Evolutionary conservation across 805 yeast genomes (phyloP), one percentile per base, ranked within the genome.

Genomic region (Wickerhamomyces chaumierensis): DNA sequence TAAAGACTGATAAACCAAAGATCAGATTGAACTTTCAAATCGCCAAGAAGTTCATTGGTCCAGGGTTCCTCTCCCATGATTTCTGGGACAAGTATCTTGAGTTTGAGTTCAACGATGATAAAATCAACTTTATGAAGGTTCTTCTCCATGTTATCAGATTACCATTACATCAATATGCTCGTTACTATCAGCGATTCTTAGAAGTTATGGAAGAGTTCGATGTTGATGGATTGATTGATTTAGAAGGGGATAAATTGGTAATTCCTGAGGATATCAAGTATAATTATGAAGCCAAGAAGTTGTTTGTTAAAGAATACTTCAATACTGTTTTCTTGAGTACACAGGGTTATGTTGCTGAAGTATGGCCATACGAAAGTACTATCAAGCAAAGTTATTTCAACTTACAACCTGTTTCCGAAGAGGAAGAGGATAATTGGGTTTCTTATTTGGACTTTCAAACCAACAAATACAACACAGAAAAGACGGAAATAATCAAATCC

Each of bases 151-250:
- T 78, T 35, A 56, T 75, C 31, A 52, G 53, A 32, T 63, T 83
- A 3, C 97, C 97, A 0, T 58, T 90, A 34, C 90, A 90, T 57
- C 94, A 87, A 50, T 88, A 86, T 55, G 80, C 96, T 0, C 75
- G 72, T 45, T 90, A 80, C 55, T 82, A 73, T 50, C 76, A 62
- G 53, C 66, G 51, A 58, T 75, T 51, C 49, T 62, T 42, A 63
- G 63, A 45, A 44, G 64, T 43, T 51, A 42, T 54, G 35, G 44
- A 38, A n/a, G 31, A 34, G 4, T 36, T 48, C 5, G 36, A 41
- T 11, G 31, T 32, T 2, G 46, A 50, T 7, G 40, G 33, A 2
- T 18, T 53, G 5, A 31, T 46, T 1, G 36, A 42, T 16, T 20
- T 41, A 19, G 54, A 49, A 27, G 40, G 37, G 3, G 42, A 59